Conservation (phyloP, 331 rosid genomes). For the Quercus phellos region DNA sequence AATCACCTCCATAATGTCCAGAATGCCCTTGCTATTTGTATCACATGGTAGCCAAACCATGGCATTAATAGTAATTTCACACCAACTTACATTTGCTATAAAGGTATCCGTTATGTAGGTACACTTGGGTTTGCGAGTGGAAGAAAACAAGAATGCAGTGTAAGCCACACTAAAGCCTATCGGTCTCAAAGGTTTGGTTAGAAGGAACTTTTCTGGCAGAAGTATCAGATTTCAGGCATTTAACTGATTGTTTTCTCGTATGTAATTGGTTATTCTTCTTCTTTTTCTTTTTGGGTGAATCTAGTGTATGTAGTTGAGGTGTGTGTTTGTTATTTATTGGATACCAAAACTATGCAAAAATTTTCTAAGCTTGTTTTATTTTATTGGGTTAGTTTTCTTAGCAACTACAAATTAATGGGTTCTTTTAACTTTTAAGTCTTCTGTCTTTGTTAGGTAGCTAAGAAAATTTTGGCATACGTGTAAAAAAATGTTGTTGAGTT, state of each 20-base stretch:
- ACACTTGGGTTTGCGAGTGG: slow-evolving; percentile 12
- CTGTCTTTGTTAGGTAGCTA: background rate
- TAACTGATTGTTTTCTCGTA: background rate
- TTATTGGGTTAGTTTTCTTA: background rate
- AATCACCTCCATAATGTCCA: slow-evolving; percentile 7
- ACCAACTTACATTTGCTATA: background rate
- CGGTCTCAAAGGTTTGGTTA: slow-evolving; percentile 6
- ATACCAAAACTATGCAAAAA: background rate
- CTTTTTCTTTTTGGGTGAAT: background rate
- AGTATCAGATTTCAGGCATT: slow-evolving; percentile 12
- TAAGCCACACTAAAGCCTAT: slow-evolving; percentile 13
- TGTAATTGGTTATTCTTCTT: background rate
- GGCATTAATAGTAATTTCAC: slow-evolving; percentile 5
- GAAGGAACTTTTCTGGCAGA: background rate
- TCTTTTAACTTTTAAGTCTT: background rate
- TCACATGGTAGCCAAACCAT: slow-evolving; percentile 3
- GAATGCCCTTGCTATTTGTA: slow-evolving; percentile 17
- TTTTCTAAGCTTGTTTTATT: background rate
- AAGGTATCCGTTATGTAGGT: slow-evolving; percentile 14
- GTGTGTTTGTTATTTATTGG: background rate
- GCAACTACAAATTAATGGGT: background rate
- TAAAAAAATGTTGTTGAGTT: background rate
- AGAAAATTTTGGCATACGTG: background rate
- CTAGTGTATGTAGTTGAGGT: background rate
- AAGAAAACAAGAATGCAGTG: background rate